Percentiles rank a stretch among this genome's conserved stretches.
These are phyloP conservation scores for Gaultheria prostrata DNA, from an alignment of 148 eudicot species.

Conservation along the genomic window DNA sequence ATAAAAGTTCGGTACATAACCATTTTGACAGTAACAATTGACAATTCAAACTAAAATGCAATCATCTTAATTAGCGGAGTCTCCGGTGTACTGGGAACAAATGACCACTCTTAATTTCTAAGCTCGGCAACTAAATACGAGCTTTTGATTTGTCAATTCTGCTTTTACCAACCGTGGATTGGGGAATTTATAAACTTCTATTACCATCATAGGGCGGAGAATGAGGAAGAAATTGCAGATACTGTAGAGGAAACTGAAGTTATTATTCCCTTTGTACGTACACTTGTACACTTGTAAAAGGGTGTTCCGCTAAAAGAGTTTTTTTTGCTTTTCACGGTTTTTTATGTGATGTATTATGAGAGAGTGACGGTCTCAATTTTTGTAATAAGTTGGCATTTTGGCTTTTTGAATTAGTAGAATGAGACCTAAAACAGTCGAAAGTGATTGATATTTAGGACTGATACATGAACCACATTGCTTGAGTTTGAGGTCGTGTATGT, in stretches of 20 bases:
- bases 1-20: not conserved
- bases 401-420: no score
- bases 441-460: not conserved
- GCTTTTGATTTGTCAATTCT: not conserved
- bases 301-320: no score
- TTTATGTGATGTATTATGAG: no score
- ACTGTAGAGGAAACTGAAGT: not conserved
- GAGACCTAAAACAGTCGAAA: not conserved
- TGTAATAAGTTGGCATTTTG: no score
- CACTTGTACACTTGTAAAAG: no score
- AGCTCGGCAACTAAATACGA: not conserved
- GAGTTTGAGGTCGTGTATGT: not conserved
- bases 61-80: no score
- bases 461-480: no score
- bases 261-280: not conserved
- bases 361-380: no score
- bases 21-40: not conserved
- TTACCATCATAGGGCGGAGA: not conserved
- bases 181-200: not conserved
- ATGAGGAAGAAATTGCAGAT: not conserved
- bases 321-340: no score
- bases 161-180: not conserved
- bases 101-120: not conserved
- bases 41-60: not conserved
- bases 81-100: no score